Conservation (phyloP, 1,284 basidiomycete species). For the Heterobasidion occidentale region DNA sequence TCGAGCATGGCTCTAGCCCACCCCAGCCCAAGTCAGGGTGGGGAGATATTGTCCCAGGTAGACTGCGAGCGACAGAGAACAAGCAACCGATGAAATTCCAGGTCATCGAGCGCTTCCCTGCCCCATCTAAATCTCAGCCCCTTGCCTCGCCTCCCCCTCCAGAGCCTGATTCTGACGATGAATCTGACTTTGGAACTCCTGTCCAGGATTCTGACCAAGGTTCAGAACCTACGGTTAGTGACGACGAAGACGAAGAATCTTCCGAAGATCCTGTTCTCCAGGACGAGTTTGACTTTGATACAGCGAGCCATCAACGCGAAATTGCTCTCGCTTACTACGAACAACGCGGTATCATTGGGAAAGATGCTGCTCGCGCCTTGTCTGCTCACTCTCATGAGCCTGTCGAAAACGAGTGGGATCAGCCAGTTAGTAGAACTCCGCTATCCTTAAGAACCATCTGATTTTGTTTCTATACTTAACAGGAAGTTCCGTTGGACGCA, state of each 20-base stretch:
- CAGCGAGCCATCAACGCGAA: conserved; percentile 61
- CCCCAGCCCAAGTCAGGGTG: conserved; percentile 24
- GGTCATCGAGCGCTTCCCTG: conserved; percentile 55
- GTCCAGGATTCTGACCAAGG: conserved; percentile 43
- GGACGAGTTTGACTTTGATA: conserved; percentile 49
- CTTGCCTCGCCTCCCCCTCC: conserved; percentile 13
- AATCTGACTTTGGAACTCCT: conserved; percentile 28
- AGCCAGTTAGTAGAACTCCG: conserved; percentile 30
- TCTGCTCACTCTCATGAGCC: conserved; percentile 35
- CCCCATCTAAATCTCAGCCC: conserved; percentile 16
- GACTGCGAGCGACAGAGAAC: conserved; percentile 30
- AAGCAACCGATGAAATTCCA: conserved; percentile 53
- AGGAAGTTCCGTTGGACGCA: conserved; percentile 35
- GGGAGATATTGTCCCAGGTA: conserved; percentile 49
- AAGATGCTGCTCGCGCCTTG: conserved; percentile 43
- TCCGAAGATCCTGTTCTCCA: conserved; percentile 23
- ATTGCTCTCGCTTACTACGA: conserved; percentile 64
- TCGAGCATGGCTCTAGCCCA: conserved; percentile 4
- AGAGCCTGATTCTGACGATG: conserved; percentile 40
- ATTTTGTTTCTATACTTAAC: background rate
- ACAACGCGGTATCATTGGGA: conserved; percentile 48
- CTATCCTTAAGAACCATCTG: conserved; percentile 10
- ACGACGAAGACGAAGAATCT: conserved; percentile 11
- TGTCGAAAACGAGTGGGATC: conserved; percentile 31
- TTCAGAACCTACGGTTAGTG: conserved; percentile 14